These are phyloP conservation scores for Pascua guehoae DNA, from an alignment of 1,284 basidiomycete genomes.

Conservation along the genomic window DNA sequence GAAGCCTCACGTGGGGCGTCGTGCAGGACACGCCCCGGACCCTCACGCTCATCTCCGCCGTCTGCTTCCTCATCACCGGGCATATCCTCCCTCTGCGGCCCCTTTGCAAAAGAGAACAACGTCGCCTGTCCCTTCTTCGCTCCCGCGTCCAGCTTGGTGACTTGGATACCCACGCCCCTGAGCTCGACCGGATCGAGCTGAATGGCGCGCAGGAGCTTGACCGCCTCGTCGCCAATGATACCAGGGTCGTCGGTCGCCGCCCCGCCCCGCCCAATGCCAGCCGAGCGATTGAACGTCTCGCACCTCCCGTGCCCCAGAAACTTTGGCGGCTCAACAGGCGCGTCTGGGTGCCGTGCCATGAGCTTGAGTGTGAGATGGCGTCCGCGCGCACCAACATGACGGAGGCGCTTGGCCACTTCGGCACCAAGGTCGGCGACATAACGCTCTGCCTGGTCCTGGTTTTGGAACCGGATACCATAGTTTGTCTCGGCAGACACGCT, in stretches of 20 bases:
- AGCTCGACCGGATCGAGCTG: conserved; percentile 78
- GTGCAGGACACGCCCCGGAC: no score
- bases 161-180: conserved; percentile 87
- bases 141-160: conserved; percentile 68
- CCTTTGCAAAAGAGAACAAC: conserved; percentile 26
- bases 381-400: conserved; percentile 64
- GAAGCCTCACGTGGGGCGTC: neutral
- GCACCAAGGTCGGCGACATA: conserved; percentile 71
- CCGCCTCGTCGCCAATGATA: conserved; percentile 72
- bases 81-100: neutral
- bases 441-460: conserved; percentile 69
- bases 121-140: conserved; percentile 23
- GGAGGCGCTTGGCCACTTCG: conserved; percentile 70
- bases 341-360: conserved; percentile 79
- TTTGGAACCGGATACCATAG: conserved; percentile 91
- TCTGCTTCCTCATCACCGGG: neutral
- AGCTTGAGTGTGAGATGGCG: conserved; percentile 76
- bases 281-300: conserved; percentile 74
- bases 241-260: conserved; percentile 67
- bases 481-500: conserved; percentile 89
- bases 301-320: conserved; percentile 91
- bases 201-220: conserved; percentile 69
- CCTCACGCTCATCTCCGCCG: neutral
- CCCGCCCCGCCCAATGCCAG: conserved; percentile 58
- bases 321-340: conserved; percentile 92